Base-by-base conservation (phyloP, 345 rosid genomes). In the Dipteronia dyeriana region DNA sequence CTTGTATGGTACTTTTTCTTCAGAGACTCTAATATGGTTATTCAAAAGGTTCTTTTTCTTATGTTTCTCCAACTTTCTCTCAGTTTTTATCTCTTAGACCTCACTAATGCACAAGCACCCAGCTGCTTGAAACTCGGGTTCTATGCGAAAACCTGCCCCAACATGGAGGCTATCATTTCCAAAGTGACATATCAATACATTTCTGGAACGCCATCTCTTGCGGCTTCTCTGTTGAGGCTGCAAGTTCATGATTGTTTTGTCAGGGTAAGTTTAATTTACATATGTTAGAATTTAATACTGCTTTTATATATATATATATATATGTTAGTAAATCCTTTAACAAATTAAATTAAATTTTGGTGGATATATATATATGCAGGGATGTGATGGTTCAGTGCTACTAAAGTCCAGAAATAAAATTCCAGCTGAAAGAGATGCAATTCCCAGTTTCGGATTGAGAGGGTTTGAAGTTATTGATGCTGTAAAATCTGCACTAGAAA, bases 201-300 rank as follows among this genome's bases (percentile, higher is more conserved):
- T 63, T 80, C 88, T 9, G 64, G 70, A 23, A 73, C 82, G 69
- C 76, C 77, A 5, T 82, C 84, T 69, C 85, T 86, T 76, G 89
- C 89, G 5, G 85, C 91, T 0, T 49, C 84, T 1, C 51, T 88
- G 51, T 71, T 88, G 11, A 84, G 91, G 74, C 59, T 86, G 88
- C 67, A 85, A 79, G 84, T 87, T 38, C 90, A 87, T 84, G 90
- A 87, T 75, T 88, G 89, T 57, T 88, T 88, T 47, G 86, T 85
- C 25, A 56, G 87, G 80, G 89, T 86, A 82, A 63, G 83, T 62
- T 56, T 45, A n/a, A n/a, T 47, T 56, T 56, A 56, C 11, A n/a
- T 3, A 16, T 54, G 11, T 45, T 45, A 45, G 49, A 45, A 12
- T 34, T 45, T 45, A 45, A 45, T 45, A 9, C 49, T n/a, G n/a